A percentile compares a stretch with the other conserved stretches of the same genome.
These are phyloP conservation scores for Cryphonectria radicalis DNA, from an alignment of 2,329 filamentous ascomycete species.

Conservation along the genomic window DNA sequence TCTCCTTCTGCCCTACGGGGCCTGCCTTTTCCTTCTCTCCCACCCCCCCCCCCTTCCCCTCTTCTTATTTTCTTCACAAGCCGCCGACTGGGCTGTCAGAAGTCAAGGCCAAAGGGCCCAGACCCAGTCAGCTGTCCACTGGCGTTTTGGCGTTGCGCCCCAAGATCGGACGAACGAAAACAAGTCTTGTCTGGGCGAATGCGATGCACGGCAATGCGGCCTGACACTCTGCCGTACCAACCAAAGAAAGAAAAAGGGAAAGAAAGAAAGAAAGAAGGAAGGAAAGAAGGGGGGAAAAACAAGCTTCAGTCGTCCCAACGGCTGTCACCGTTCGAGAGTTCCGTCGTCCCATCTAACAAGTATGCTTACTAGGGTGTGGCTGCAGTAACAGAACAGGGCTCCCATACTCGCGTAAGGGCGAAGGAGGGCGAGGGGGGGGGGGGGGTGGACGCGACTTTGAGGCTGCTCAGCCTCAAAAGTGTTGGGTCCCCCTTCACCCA, in stretches of 20 bases:
- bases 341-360: not conserved
- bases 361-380: not conserved
- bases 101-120: not conserved
- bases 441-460: not conserved
- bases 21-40: not conserved
- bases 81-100: not conserved
- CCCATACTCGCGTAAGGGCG: not conserved
- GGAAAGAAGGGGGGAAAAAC: not conserved
- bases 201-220: not conserved
- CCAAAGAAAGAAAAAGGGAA: too few relatives aligned
- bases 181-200: not conserved
- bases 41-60: too few relatives aligned
- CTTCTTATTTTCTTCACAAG: not conserved
- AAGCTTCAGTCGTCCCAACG: not conserved
- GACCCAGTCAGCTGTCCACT: not conserved
- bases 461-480: conserved; percentile 18
- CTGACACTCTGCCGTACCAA: conserved; percentile 8
- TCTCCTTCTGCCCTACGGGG: not conserved
- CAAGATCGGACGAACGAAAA: not conserved
- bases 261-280: too few relatives aligned
- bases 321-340: not conserved
- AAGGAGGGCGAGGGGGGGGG: too few relatives aligned
- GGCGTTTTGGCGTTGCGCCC: not conserved
- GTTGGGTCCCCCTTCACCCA: not conserved
- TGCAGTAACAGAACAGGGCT: not conserved